Evolutionary conservation across 2,329 filamentous ascomycete species (phyloP).

Genomic region (Aspergillus novofumigatus): DNA sequence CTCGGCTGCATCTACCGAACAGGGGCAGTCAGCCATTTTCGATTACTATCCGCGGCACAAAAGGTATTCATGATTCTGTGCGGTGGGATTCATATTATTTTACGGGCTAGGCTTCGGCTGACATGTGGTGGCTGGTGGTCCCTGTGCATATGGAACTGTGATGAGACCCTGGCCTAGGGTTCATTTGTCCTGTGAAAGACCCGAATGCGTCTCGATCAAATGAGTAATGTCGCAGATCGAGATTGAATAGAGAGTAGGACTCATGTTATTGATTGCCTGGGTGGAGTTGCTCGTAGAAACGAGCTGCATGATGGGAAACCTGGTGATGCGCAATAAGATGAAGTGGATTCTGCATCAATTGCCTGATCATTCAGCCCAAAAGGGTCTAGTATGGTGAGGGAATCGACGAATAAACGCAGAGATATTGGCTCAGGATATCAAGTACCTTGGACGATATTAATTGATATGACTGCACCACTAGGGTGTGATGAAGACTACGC

Average conservation of each 20-base stretch:
- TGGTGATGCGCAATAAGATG: neutral
- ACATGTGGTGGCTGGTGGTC: too few species aligned
- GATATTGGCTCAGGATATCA: too few species aligned
- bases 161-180: neutral
- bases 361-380: neutral
- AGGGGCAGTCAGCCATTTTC: too few species aligned
- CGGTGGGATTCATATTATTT: too few species aligned
- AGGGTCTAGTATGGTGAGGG: neutral
- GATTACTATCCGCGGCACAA: too few species aligned
- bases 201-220: neutral
- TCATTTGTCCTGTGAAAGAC: neutral
- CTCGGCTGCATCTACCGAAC: neutral
- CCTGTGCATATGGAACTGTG: neutral
- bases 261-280: neutral
- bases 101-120: too few species aligned
- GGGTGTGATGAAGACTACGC: too few species aligned
- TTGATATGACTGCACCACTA: too few species aligned
- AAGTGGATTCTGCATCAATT: neutral
- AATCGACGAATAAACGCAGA: neutral
- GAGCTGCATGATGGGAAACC: too few species aligned
- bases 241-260: neutral
- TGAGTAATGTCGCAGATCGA: neutral
- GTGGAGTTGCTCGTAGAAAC: too few species aligned
- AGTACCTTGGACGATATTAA: too few species aligned
- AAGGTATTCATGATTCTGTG: too few species aligned